Percentiles rank a stretch among this genome's conserved stretches.
Evolutionary conservation across 306 rosid genomes (phyloP).

Genomic region (Cucurbita argyrosperma): DNA sequence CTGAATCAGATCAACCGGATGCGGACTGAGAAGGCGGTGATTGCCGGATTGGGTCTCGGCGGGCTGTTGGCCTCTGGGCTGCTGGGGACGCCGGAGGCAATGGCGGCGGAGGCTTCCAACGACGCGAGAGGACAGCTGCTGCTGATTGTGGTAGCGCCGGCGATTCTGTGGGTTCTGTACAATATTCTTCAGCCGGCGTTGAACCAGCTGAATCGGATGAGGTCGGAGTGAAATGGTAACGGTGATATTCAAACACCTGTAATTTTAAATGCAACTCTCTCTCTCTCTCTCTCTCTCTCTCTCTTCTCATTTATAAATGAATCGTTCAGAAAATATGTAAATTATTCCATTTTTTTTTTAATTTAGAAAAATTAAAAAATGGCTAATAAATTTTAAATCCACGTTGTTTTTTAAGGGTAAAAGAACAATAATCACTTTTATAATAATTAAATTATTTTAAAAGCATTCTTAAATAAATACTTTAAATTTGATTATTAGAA

Average conservation of each 20-base stretch:
- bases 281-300: too few relatives aligned
- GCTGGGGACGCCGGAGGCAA: conserved; percentile 22
- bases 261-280: background rate
- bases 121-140: conserved; percentile 71
- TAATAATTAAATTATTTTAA: too few relatives aligned
- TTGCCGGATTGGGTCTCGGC: conserved; percentile 52
- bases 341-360: too few relatives aligned
- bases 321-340: background rate
- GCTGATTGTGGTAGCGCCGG: conserved; percentile 69
- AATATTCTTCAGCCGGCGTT: conserved; percentile 87
- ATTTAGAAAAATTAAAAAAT: too few relatives aligned
- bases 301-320: background rate
- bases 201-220: conserved; percentile 82
- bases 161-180: conserved; percentile 68
- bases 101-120: conserved; percentile 40
- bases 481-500: too few relatives aligned
- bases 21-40: conserved; percentile 41
- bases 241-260: background rate
- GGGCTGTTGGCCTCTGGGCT: conserved; percentile 44
- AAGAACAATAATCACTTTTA: too few relatives aligned
- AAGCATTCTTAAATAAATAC: too few relatives aligned
- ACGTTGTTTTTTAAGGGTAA: too few relatives aligned
- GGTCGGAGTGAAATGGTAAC: conserved; percentile 28
- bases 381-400: too few relatives aligned
- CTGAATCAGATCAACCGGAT: conserved; percentile 71